These are phyloP conservation scores for Collybia sordida DNA, from an alignment of 768 basidiomycete species.

Conservation along the genomic window DNA sequence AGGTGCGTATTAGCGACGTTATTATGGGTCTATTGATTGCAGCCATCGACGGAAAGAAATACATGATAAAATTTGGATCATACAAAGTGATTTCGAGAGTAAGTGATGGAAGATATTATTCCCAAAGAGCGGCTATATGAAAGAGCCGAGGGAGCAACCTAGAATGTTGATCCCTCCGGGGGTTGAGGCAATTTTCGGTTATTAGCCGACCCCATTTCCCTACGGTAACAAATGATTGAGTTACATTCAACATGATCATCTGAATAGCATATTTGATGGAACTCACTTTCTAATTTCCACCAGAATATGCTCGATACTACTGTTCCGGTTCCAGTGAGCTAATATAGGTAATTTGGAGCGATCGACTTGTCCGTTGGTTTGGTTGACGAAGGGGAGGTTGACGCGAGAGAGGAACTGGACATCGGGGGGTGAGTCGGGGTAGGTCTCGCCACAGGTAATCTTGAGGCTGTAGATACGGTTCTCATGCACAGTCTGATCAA, in stretches of 20 bases:
- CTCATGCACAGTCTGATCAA: constrained; percentile 89
- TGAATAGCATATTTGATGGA: not conserved
- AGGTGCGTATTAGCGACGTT: too few species aligned
- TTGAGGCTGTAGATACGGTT: constrained; percentile 97
- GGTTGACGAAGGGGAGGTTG: constrained; percentile 90
- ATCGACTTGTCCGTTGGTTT: constrained; percentile 77
- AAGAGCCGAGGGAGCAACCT: not conserved
- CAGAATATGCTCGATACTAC: constrained; percentile 84
- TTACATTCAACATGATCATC: not conserved
- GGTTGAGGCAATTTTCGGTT: constrained; percentile 97
- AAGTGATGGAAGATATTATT: not conserved
- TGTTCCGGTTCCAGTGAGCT: constrained; percentile 68
- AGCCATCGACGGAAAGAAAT: too few species aligned
- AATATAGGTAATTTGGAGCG: constrained; percentile 69
- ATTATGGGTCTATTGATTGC: too few species aligned
- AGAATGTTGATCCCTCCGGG: constrained; percentile 80
- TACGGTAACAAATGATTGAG: constrained; percentile 25
- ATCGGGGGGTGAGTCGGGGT: constrained; percentile 76
- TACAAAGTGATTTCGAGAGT: constrained; percentile 1
- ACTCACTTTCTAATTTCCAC: constrained; percentile 92
- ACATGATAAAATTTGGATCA: not conserved
- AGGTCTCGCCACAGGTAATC: constrained; percentile 76
- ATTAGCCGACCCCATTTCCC: constrained; percentile 91
- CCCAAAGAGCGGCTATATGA: not conserved
- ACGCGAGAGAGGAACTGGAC: constrained; percentile 88